phyloP scores from a whole-genome alignment of 192 early-diverging fungal species.

The Entomortierella lignicola region DNA sequence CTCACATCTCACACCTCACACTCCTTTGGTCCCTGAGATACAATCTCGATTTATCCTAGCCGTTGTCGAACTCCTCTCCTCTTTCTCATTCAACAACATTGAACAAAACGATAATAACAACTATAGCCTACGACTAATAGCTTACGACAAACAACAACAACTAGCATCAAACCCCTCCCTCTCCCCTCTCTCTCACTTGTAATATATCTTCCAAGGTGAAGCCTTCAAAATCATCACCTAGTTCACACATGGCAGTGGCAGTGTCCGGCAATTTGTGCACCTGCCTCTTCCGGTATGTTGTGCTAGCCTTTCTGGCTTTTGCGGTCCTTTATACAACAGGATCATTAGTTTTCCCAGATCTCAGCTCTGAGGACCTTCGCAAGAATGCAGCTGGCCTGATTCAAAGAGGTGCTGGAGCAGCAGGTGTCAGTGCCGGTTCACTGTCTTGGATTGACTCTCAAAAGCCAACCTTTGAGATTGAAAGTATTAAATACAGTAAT shows the following conservation, averaged over 20 bases:
- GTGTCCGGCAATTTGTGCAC: slow-evolving; percentile 44
- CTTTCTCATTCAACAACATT: neutral
- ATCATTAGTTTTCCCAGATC: slow-evolving; percentile 30
- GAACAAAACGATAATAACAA: too few species aligned
- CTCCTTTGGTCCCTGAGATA: too few species aligned
- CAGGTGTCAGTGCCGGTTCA: slow-evolving; percentile 21
- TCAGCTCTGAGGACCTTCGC: slow-evolving; percentile 44
- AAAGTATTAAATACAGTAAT: slow-evolving; percentile 31
- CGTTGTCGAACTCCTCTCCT: neutral
- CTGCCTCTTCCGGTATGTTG: slow-evolving; percentile 44
- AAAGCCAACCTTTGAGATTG: slow-evolving; percentile 41
- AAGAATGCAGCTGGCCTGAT: slow-evolving; percentile 57
- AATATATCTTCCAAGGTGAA: too few species aligned
- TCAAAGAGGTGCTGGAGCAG: slow-evolving; percentile 46
- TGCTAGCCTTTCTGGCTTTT: slow-evolving; percentile 38
- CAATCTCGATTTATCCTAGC: too few species aligned
- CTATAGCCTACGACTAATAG: too few species aligned
- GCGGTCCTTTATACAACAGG: slow-evolving; percentile 35
- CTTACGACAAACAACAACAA: too few species aligned
- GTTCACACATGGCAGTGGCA: slow-evolving; percentile 34
- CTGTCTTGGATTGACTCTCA: slow-evolving; percentile 39
- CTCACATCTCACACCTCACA: too few species aligned
- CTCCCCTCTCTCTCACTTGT: neutral
- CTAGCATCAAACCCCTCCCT: neutral
- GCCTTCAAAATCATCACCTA: too few species aligned